phyloP scores from a whole-genome alignment of 1,284 basidiomycete species.

The Paramarasmius palmivorus region DNA sequence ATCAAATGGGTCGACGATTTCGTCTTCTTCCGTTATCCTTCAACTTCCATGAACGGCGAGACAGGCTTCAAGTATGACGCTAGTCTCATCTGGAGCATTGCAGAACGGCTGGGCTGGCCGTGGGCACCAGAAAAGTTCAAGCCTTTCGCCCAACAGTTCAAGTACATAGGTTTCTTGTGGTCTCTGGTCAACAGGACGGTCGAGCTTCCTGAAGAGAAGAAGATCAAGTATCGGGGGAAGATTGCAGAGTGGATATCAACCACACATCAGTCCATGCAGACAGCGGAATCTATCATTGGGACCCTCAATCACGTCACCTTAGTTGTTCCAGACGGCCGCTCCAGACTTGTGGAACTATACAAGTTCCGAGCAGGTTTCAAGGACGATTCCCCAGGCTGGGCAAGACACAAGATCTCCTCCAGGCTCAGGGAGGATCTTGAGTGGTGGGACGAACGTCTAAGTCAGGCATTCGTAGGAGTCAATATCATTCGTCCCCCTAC shows the following conservation, averaged over 20 bases:
- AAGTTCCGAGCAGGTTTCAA: conserved; percentile 11
- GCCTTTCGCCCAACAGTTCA: no score
- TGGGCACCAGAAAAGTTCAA: conserved; percentile 29
- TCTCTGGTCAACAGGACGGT: conserved; percentile 27
- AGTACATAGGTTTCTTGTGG: conserved; percentile 30
- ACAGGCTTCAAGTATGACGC: conserved; percentile 15
- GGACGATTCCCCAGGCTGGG: neutral
- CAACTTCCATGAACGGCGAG: neutral
- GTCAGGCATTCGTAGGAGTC: conserved; percentile 10
- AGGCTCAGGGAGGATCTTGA: conserved; percentile 17
- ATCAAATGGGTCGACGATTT: conserved; percentile 41
- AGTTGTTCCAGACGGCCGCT: neutral
- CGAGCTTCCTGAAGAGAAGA: conserved; percentile 27
- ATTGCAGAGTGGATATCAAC: neutral
- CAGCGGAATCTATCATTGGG: conserved; percentile 2
- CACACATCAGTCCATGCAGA: neutral
- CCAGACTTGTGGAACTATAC: conserved; percentile 13
- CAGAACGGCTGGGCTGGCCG: conserved; percentile 27
- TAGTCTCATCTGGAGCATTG: conserved; percentile 19
- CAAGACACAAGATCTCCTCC: conserved; percentile 6
- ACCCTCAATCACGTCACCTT: conserved; percentile 22
- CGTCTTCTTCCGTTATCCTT: conserved; percentile 23
- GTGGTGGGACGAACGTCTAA: conserved; percentile 12
- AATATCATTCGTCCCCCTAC: conserved; percentile 9
- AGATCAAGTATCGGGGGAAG: conserved; percentile 10